Conservation (phyloP, 2,329 filamentous ascomycete species). For the Cytospora chrysosperma region DNA sequence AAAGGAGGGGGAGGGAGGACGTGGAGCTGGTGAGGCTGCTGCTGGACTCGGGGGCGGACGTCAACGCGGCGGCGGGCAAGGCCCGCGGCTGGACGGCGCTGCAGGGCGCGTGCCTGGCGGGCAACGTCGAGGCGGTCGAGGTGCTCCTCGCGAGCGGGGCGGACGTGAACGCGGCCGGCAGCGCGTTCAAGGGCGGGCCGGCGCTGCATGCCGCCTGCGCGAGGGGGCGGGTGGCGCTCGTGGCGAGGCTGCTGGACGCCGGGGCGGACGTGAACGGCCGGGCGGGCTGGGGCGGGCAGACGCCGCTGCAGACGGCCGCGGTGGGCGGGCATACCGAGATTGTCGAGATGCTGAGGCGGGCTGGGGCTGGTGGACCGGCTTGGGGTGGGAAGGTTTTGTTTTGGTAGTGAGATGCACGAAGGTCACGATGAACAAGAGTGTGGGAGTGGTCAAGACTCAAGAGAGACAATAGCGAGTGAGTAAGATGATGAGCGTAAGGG, state of each 20-base stretch:
- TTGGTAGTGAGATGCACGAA: neutral
- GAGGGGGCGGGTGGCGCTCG: conserved; percentile 23
- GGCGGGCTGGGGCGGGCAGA: conserved; percentile 19
- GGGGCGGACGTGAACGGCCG: conserved; percentile 19
- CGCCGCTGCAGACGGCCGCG: conserved; percentile 21
- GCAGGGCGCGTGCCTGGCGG: conserved; percentile 32
- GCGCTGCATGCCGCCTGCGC: conserved; percentile 27
- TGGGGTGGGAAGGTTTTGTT: neutral
- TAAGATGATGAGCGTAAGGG: no score
- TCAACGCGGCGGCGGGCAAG: conserved; percentile 28
- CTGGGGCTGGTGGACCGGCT: neutral
- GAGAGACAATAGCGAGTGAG: no score
- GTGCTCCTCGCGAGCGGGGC: conserved; percentile 27
- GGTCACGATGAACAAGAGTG: no score
- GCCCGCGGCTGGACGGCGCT: conserved; percentile 26
- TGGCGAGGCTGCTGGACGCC: conserved; percentile 21
- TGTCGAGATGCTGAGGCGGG: neutral
- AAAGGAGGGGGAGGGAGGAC: neutral
- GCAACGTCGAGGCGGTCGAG: conserved; percentile 34
- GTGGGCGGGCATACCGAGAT: conserved; percentile 3
- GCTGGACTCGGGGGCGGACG: conserved; percentile 25
- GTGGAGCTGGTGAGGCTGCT: conserved; percentile 23
- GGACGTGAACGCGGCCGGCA: conserved; percentile 29
- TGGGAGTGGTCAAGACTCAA: no score
- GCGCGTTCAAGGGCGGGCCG: conserved; percentile 24